Evolutionary conservation across 225 moss, liverwort and hornwort species (phyloP), one percentile per base, ranked within the genome.

Genomic region (Sphagnum tenellum): DNA sequence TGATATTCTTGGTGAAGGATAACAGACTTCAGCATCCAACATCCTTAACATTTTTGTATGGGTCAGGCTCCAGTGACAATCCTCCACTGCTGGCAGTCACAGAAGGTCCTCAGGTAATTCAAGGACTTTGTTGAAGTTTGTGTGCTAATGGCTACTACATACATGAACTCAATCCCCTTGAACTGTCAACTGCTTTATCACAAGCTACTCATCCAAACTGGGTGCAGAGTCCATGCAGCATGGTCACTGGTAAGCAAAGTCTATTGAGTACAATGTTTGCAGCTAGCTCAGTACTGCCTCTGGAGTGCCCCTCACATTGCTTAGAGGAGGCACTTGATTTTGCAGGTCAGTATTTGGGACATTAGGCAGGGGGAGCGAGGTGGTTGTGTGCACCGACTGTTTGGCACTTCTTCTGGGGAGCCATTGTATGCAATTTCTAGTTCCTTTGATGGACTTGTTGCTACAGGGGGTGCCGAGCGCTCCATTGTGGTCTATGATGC

Each of bases 311-410:
- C 29, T 29, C 29, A 29, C 29, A 29, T 12, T 67, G 8, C 44
- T 52, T 52, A 5, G 52, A 9, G 52, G 52, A 52, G 52, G 7
- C 6, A 45, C 57, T 47, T 67, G 7, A 68, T 60, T 14, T 74
- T 74, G 68, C 80, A 92, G 89, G 71, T 89, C 68, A 89, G 87
- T 58, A 85, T 92, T 70, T 92, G 89, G 92, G 92, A 92, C 72
- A 54, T 92, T 61, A 77, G 92, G 71, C 79, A 84, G 76, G 81
- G 81, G 59, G 92, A 88, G 70, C 83, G 80, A 73, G 87, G 89
- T 68, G 92, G 92, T 8, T 92, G 87, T 71, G 85, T 92, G 56
- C 83, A 83, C 62, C 84, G 87, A 69, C 71, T 89, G 72, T 74
- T 87, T 69, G 85, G 92, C 65, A 87, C 92, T 60, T 87, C 85